Conservation (phyloP, 495 filamentous ascomycete species). For the Penicillium salamii region DNA sequence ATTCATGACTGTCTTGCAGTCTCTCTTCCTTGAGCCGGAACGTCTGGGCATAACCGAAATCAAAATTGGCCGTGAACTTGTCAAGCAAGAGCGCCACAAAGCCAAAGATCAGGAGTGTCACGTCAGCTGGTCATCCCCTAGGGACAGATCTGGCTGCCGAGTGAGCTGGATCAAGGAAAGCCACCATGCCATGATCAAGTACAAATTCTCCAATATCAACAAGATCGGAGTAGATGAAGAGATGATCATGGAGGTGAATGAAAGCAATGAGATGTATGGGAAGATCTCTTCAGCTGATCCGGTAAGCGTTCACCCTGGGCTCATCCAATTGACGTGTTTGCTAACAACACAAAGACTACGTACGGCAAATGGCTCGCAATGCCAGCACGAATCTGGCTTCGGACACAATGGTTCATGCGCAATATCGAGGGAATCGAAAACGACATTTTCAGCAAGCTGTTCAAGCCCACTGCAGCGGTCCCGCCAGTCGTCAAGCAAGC, state of each 20-base stretch:
- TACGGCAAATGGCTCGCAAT: constrained; percentile 7
- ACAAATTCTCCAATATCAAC: not conserved
- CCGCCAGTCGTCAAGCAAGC: no score
- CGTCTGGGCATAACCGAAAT: not conserved
- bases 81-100: not conserved
- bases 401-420: not conserved
- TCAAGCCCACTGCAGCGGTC: not conserved
- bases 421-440: not conserved
- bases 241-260: constrained; percentile 1
- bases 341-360: not conserved
- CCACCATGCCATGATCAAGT: not conserved
- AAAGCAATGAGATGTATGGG: not conserved
- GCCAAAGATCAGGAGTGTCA: not conserved
- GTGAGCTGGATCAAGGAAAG: constrained; percentile 3
- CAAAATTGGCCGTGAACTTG: not conserved
- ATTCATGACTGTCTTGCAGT: not conserved
- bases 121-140: not conserved
- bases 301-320: not conserved
- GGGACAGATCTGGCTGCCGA: not conserved
- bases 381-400: constrained; percentile 13
- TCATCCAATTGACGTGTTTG: not conserved
- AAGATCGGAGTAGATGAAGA: not conserved
- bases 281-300: not conserved
- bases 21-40: not conserved
- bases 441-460: not conserved